phyloP scores from a whole-genome alignment of 2,329 filamentous ascomycete species.

The Kalmusia sp. region DNA sequence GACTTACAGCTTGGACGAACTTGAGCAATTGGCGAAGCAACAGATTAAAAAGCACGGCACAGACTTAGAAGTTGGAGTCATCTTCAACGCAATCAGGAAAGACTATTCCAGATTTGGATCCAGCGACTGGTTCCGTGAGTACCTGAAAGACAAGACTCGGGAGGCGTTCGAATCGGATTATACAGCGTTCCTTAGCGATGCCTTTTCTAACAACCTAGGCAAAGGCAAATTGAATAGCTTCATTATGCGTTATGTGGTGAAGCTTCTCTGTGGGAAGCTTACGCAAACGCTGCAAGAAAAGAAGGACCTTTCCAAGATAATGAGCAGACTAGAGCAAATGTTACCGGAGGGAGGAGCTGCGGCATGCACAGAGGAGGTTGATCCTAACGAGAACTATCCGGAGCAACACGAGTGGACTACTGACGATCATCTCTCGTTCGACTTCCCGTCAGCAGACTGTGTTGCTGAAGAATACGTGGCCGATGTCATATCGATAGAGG shows the following conservation, averaged over 20 bases:
- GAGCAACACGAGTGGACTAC: too few relatives aligned
- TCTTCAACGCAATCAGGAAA: background rate
- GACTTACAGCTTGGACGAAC: background rate
- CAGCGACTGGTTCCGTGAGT: conserved; percentile 1
- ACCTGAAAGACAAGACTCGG: conserved; percentile 5
- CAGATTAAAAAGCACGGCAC: background rate
- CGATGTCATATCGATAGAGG: too few relatives aligned
- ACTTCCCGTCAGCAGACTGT: too few relatives aligned
- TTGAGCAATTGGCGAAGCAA: conserved; percentile 2
- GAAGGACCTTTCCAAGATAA: too few relatives aligned
- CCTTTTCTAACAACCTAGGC: conserved; percentile 2
- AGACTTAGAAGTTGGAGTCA: background rate
- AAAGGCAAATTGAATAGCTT: conserved; percentile 5
- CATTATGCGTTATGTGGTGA: conserved; percentile 2
- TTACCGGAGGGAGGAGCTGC: too few relatives aligned
- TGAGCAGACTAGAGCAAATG: too few relatives aligned
- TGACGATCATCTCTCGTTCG: too few relatives aligned
- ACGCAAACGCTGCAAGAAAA: conserved; percentile 1
- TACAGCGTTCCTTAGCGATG: conserved; percentile 3
- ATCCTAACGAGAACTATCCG: too few relatives aligned
- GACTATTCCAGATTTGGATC: background rate
- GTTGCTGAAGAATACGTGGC: too few relatives aligned
- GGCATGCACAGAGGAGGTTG: too few relatives aligned
- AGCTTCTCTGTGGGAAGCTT: conserved; percentile 2
- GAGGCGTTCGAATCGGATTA: conserved; percentile 5